Evolutionary conservation across 2,329 filamentous ascomycete species (phyloP).

Genomic region (Colletotrichum scovillei): DNA sequence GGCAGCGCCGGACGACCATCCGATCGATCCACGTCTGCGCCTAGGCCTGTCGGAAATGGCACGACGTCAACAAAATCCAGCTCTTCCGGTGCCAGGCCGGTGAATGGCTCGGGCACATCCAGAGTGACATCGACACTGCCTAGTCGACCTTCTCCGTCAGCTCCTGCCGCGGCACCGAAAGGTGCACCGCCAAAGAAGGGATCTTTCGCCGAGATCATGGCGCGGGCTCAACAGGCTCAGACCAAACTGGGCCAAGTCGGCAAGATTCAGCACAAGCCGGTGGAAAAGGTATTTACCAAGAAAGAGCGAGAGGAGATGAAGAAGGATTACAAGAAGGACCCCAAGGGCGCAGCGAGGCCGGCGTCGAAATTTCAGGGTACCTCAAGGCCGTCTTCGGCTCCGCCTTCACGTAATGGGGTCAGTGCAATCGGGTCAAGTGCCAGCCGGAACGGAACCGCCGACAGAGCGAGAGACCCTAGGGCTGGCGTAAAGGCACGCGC

Average conservation of each 20-base stretch:
- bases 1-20: conserved; percentile 34
- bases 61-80: conserved; percentile 12
- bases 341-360: conserved; percentile 10
- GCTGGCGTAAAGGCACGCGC: conserved; percentile 26
- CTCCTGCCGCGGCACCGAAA: conserved; percentile 53
- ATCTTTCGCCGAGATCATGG: conserved; percentile 80
- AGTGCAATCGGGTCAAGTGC: conserved; percentile 38
- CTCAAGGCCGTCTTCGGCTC: conserved; percentile 8
- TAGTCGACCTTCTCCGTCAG: conserved; percentile 46
- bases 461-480: conserved; percentile 40
- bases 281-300: conserved; percentile 71
- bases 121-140: conserved; percentile 14
- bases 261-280: conserved; percentile 80
- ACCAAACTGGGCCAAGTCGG: conserved; percentile 71
- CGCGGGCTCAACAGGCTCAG: conserved; percentile 75
- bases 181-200: conserved; percentile 73
- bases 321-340: conserved; percentile 52
- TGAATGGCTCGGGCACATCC: conserved; percentile 13
- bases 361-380: conserved; percentile 28
- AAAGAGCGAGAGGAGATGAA: conserved; percentile 61
- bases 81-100: conserved; percentile 15
- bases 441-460: conserved; percentile 34
- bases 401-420: conserved; percentile 8
- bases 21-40: conserved; percentile 19
- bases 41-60: conserved; percentile 28